phyloP scores from a whole-genome alignment of 768 basidiomycete genomes.

The Calvatia gigantea region DNA sequence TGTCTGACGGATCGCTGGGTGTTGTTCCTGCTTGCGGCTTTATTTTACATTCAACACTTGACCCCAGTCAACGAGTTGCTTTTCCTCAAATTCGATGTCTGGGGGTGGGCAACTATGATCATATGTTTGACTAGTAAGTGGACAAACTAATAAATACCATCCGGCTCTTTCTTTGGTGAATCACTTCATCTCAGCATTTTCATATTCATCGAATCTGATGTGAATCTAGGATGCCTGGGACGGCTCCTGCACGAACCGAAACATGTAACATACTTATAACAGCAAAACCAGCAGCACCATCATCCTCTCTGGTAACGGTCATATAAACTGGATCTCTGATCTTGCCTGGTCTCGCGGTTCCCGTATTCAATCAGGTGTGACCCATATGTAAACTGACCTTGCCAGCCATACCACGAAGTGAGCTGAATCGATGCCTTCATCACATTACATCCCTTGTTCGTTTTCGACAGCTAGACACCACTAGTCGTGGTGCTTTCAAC shows the following conservation, averaged over 20 bases:
- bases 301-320: constrained; percentile 56
- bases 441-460: not conserved
- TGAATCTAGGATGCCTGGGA: constrained; percentile 49
- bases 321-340: constrained; percentile 60
- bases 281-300: constrained; percentile 51
- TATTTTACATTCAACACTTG: not conserved
- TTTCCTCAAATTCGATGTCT: constrained; percentile 40
- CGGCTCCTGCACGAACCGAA: constrained; percentile 51
- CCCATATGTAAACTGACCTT: not conserved
- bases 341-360: constrained; percentile 30
- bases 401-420: not conserved
- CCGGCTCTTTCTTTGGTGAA: not conserved
- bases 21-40: not conserved
- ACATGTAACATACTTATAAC: constrained; percentile 45
- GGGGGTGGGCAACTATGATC: not conserved
- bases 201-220: not conserved
- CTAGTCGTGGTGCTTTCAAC: not conserved
- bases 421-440: not conserved
- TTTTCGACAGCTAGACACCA: not conserved
- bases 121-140: not conserved
- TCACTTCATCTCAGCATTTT: not conserved
- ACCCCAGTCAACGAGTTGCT: constrained; percentile 48
- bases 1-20: constrained; percentile 52
- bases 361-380: not conserved
- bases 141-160: not conserved